These are phyloP conservation scores for Boechera retrofracta DNA, from an alignment of 345 rosid genomes.

Conservation along the genomic window DNA sequence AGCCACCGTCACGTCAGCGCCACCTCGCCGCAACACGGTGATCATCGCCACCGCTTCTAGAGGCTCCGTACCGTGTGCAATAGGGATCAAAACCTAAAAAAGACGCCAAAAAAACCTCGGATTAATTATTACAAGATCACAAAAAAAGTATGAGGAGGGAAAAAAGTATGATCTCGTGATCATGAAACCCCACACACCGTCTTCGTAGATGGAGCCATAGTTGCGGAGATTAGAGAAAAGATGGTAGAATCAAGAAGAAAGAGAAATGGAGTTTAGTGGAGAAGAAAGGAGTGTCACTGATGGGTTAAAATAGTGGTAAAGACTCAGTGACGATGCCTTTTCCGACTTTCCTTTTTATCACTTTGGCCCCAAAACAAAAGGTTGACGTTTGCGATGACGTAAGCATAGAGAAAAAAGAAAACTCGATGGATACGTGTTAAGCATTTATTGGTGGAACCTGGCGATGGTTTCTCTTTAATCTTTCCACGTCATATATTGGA, in stretches of 20 bases:
- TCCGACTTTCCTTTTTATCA: slow-evolving; percentile 30
- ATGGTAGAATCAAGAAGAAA: slow-evolving; percentile 30
- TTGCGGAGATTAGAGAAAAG: slow-evolving; percentile 37
- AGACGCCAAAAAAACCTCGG: neutral
- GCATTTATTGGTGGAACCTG: neutral
- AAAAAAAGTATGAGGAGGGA: slow-evolving; percentile 17
- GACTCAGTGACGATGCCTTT: slow-evolving; percentile 33
- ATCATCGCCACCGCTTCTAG: slow-evolving; percentile 89
- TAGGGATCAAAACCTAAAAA: slow-evolving; percentile 89
- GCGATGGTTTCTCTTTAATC: neutral
- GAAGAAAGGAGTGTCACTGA: slow-evolving; percentile 38
- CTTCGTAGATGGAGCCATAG: slow-evolving; percentile 65
- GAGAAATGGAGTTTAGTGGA: slow-evolving; percentile 31
- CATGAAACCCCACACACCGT: slow-evolving; percentile 46
- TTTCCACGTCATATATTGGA: slow-evolving; percentile 38
- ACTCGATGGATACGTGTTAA: neutral
- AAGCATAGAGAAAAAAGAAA: neutral
- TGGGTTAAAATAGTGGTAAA: slow-evolving; percentile 29
- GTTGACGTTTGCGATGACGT: slow-evolving; percentile 36
- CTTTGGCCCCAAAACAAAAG: slow-evolving; percentile 11
- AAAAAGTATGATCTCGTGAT: neutral
- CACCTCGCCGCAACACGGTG: slow-evolving; percentile 76
- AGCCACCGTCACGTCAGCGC: slow-evolving; percentile 85
- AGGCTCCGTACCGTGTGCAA: slow-evolving; percentile 94
- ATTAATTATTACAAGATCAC: slow-evolving; percentile 25